Evolutionary conservation across 805 yeast species (phyloP).

Genomic region (Helenozyma baotianmanensis): DNA sequence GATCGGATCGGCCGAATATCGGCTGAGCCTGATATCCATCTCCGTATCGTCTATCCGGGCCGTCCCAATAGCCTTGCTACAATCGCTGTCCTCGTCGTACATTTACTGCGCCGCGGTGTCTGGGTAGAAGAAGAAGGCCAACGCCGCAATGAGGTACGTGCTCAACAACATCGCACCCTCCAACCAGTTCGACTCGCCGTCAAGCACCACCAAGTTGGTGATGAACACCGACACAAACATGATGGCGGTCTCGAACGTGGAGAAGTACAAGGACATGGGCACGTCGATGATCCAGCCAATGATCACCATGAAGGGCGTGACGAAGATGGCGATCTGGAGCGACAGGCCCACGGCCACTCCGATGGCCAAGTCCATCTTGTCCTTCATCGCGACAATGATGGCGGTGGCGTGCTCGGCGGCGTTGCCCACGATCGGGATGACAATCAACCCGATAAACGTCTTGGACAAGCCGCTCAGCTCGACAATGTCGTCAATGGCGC

Average conservation of each 20-base stretch:
- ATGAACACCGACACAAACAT: constrained; percentile 86
- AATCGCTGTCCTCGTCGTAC: too few species aligned
- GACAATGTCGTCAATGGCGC: constrained; percentile 88
- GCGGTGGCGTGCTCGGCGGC: constrained; percentile 99
- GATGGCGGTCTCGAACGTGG: constrained; percentile 90
- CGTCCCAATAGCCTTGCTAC: too few species aligned
- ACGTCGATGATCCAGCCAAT: constrained; percentile 89
- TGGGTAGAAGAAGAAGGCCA: constrained; percentile 89
- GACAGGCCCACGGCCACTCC: constrained; percentile 97
- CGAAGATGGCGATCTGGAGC: constrained; percentile 89
- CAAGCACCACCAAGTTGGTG: constrained; percentile 80
- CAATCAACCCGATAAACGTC: constrained; percentile 90
- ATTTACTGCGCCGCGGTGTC: constrained; percentile 42
- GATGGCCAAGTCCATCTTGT: constrained; percentile 95
- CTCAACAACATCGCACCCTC: constrained; percentile 92
- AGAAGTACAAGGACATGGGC: constrained; percentile 89
- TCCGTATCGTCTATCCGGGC: too few species aligned
- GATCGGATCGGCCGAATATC: too few species aligned
- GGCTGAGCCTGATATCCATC: too few species aligned
- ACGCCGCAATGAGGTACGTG: constrained; percentile 79
- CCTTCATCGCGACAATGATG: constrained; percentile 87
- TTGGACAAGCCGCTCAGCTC: constrained; percentile 80
- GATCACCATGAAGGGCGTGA: constrained; percentile 91
- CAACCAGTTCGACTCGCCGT: constrained; percentile 95
- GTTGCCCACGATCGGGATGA: constrained; percentile 95